phyloP scores from a whole-genome alignment of 108 stramenopile species.

The Seminavis robusta region DNA sequence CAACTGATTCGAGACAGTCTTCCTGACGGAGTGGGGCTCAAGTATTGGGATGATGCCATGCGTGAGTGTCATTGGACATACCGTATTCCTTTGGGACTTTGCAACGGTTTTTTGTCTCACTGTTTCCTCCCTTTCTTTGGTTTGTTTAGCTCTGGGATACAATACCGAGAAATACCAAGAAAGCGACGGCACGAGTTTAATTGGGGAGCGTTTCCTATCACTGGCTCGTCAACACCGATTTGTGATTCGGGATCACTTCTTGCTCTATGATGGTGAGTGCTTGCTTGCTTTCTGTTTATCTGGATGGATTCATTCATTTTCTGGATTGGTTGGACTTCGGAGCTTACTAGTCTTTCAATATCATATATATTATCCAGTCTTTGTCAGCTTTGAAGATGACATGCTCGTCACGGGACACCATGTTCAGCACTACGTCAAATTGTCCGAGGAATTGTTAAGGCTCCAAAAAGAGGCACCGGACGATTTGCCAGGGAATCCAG shows the following conservation, averaged over 20 bases:
- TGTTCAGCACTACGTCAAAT: constrained; percentile 57
- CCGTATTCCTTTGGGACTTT: too few species aligned
- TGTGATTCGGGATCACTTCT: constrained; percentile 69
- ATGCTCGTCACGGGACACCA: constrained; percentile 73
- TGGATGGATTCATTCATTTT: too few species aligned
- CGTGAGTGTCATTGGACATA: constrained; percentile 57
- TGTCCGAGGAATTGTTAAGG: constrained; percentile 48
- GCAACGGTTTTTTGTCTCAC: too few species aligned
- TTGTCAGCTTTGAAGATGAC: constrained; percentile 80
- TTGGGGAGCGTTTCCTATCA: constrained; percentile 29
- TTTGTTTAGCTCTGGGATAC: constrained; percentile 15
- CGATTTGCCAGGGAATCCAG: not conserved
- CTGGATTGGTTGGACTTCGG: too few species aligned
- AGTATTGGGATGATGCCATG: constrained; percentile 75
- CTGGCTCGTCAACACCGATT: constrained; percentile 81
- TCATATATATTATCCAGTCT: too few species aligned
- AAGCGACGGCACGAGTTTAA: too few species aligned
- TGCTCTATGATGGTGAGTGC: constrained; percentile 62
- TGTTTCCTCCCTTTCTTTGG: too few species aligned
- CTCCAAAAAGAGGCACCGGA: constrained; percentile 54
- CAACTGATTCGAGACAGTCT: constrained; percentile 46
- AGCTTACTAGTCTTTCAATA: too few species aligned
- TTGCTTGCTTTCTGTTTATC: not conserved
- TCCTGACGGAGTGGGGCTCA: constrained; percentile 46
- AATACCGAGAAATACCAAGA: constrained; percentile 32